A percentile compares a stretch with the other conserved stretches of the same genome.
Conservation (phyloP, 139 green algal species). For the Trebouxia sp. region DNA sequence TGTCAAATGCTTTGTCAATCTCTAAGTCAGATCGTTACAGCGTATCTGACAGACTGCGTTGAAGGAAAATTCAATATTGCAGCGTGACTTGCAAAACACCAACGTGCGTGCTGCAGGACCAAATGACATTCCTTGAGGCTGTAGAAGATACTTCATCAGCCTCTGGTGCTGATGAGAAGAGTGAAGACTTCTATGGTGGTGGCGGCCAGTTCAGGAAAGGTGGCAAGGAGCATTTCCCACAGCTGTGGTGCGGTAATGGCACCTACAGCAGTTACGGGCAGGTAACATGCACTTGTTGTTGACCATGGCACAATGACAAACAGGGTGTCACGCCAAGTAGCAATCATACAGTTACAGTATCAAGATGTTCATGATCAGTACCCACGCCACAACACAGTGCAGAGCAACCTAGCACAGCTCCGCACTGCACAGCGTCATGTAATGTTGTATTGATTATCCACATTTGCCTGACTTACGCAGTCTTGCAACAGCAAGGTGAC, state of each 20-base stretch:
- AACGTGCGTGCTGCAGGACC: slow-evolving; percentile 4
- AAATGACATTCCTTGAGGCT: slow-evolving; percentile 40
- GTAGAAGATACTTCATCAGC: background rate
- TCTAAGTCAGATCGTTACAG: too few relatives aligned
- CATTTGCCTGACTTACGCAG: too few relatives aligned
- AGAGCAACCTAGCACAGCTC: background rate
- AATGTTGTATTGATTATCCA: too few relatives aligned
- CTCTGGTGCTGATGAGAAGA: slow-evolving; percentile 26
- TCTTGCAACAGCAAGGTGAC: too few relatives aligned
- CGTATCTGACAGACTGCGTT: too few relatives aligned
- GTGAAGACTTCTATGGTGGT: slow-evolving; percentile 43
- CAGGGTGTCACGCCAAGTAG: too few relatives aligned
- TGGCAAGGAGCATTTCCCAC: slow-evolving; percentile 50
- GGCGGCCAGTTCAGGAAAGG: slow-evolving; percentile 26
- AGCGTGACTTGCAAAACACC: background rate
- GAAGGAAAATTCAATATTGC: too few relatives aligned
- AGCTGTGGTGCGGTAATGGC: slow-evolving; percentile 66
- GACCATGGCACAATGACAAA: background rate
- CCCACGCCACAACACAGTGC: background rate
- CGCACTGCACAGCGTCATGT: background rate
- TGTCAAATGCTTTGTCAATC: too few relatives aligned
- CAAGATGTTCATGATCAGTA: too few relatives aligned
- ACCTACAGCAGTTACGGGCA: slow-evolving; percentile 40
- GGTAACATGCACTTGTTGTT: slow-evolving; percentile 19
- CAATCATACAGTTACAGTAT: too few relatives aligned